Evolutionary conservation across 352 stramenopile species (phyloP).

Genomic region (Achlya hypogyna): DNA sequence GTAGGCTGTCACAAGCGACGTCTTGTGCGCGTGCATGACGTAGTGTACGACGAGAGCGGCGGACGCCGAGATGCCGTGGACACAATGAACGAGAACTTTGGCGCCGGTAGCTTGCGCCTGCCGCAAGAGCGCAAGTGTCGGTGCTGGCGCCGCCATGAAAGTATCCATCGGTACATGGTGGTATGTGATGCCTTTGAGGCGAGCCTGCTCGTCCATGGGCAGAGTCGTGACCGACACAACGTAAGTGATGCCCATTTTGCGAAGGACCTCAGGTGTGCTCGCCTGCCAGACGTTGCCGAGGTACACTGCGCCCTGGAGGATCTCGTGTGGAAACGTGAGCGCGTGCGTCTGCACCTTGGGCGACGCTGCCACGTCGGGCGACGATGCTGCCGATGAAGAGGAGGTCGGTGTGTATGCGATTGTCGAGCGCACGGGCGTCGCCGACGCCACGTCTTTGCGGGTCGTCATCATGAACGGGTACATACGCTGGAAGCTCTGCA

Average conservation of each 20-base stretch:
- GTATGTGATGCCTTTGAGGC: slow-evolving; percentile 32
- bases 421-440: slow-evolving; percentile 23
- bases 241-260: slow-evolving; percentile 59
- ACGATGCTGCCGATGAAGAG: neutral
- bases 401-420: neutral
- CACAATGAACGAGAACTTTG: slow-evolving; percentile 69
- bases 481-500: slow-evolving; percentile 30
- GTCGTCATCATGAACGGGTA: slow-evolving; percentile 64
- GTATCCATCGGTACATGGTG: slow-evolving; percentile 52
- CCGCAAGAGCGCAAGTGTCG: slow-evolving; percentile 39
- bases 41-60: slow-evolving; percentile 74
- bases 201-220: slow-evolving; percentile 49
- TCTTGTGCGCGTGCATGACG: slow-evolving; percentile 62
- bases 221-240: slow-evolving; percentile 48
- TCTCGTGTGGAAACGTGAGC: slow-evolving; percentile 63
- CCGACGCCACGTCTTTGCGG: slow-evolving; percentile 22
- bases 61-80: slow-evolving; percentile 71
- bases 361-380: neutral
- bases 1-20: slow-evolving; percentile 66
- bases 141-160: slow-evolving; percentile 39
- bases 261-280: slow-evolving; percentile 37
- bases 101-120: slow-evolving; percentile 15
- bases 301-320: slow-evolving; percentile 52
- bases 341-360: neutral
- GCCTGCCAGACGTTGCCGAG: slow-evolving; percentile 72